Evolutionary conservation across 257 asterid species (phyloP).

Genomic region (Solanum chilense): DNA sequence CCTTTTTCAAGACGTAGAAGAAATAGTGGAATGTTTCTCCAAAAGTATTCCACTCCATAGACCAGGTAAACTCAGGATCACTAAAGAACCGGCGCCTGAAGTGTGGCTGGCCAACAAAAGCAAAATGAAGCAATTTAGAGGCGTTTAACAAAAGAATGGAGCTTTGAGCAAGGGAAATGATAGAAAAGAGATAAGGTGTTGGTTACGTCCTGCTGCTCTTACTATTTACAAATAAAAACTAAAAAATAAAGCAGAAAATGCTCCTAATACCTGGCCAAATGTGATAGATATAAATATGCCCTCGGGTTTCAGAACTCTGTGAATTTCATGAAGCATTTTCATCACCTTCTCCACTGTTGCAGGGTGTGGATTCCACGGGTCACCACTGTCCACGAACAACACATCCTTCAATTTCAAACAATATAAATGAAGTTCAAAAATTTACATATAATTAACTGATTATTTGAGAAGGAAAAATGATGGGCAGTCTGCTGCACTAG

Average conservation of each 20-base stretch:
- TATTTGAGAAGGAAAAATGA: not conserved
- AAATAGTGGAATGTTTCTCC: conserved; percentile 95
- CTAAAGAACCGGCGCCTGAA: conserved; percentile 74
- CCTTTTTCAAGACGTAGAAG: conserved; percentile 82
- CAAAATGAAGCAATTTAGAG: not conserved
- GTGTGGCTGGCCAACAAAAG: conserved; percentile 53
- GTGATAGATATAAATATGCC: conserved; percentile 84
- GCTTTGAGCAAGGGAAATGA: not conserved
- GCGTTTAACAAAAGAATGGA: not conserved
- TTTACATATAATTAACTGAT: not conserved
- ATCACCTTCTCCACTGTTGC: conserved; percentile 56
- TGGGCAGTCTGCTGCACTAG: not conserved
- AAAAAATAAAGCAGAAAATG: not conserved
- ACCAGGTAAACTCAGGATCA: conserved; percentile 73
- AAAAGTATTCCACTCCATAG: conserved; percentile 74
- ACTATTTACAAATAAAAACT: not conserved
- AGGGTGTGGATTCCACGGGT: conserved; percentile 92
- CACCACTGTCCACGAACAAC: conserved; percentile 91
- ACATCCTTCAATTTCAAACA: conserved; percentile 62
- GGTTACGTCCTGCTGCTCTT: not conserved
- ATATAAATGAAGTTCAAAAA: not conserved
- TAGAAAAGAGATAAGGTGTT: not conserved
- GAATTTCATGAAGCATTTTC: conserved; percentile 77
- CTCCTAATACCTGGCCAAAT: conserved; percentile 72
- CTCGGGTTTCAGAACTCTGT: conserved; percentile 71